Evolutionary conservation across 2,329 filamentous ascomycete genomes (phyloP).

Genomic region (Epichloe sylvatica): DNA sequence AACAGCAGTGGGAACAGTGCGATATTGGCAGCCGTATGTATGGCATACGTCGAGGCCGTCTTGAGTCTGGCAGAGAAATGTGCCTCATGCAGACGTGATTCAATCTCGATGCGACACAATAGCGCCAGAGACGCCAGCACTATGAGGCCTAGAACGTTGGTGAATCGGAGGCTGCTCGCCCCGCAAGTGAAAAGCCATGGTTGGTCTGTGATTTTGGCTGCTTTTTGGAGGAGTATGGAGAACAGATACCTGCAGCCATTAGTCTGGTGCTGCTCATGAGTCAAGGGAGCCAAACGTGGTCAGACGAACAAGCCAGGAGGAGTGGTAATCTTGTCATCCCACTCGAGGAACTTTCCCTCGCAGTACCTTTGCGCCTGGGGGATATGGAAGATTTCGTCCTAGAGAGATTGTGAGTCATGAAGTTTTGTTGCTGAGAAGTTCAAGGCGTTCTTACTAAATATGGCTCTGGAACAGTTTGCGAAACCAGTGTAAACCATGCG

Average conservation of each 20-base stretch:
- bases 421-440: not conserved
- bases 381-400: constrained; percentile 84
- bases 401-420: constrained; percentile 5
- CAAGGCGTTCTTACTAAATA: constrained; percentile 32
- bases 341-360: constrained; percentile 54
- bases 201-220: constrained; percentile 6
- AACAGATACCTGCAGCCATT: constrained; percentile 29
- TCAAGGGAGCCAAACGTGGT: not conserved
- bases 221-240: constrained; percentile 20
- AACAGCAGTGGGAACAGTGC: constrained; percentile 79
- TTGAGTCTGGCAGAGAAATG: constrained; percentile 8
- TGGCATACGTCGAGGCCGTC: constrained; percentile 25
- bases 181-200: constrained; percentile 14
- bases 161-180: constrained; percentile 27
- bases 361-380: constrained; percentile 87
- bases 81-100: constrained; percentile 24
- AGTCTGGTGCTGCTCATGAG: not conserved
- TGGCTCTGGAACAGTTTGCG: constrained; percentile 31
- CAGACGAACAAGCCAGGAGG: constrained; percentile 60
- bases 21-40: constrained; percentile 62
- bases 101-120: constrained; percentile 38
- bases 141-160: constrained; percentile 29
- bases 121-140: constrained; percentile 32
- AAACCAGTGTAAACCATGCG: constrained; percentile 13
- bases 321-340: constrained; percentile 97